Evolutionary conservation across 768 basidiomycete genomes (phyloP).

Genomic region (Termitomyces eurrhizus): DNA sequence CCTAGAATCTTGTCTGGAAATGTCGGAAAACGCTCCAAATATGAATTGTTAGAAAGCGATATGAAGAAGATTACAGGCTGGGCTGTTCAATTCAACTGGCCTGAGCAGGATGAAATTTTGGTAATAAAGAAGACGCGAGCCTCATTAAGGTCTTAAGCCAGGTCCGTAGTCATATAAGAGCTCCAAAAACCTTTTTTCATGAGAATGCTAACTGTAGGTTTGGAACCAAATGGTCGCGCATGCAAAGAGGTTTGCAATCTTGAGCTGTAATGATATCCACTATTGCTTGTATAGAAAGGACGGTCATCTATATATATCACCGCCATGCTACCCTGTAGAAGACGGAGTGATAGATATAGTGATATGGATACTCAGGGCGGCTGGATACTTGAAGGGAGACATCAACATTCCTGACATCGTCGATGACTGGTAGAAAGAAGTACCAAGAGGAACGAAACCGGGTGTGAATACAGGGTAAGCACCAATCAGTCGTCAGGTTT

Average conservation of each 20-base stretch:
- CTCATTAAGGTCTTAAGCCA: not conserved
- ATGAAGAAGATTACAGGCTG: not conserved
- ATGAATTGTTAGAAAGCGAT: not conserved
- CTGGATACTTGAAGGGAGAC: not conserved
- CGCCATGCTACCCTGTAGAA: not conserved
- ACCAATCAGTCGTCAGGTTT: no score
- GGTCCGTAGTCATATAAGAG: not conserved
- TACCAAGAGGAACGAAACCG: not conserved
- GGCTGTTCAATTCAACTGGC: not conserved
- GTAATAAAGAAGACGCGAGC: fast-evolving
- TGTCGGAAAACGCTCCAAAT: not conserved
- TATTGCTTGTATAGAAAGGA: not conserved
- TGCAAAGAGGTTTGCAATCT: not conserved
- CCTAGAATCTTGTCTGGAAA: not conserved
- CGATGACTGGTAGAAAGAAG: not conserved
- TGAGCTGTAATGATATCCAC: not conserved
- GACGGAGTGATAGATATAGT: not conserved
- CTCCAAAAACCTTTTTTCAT: not conserved
- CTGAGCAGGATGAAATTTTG: not conserved
- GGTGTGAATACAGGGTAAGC: not conserved
- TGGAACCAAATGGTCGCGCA: not conserved
- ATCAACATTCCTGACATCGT: not conserved
- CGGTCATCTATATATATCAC: not conserved
- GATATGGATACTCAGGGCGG: not conserved
- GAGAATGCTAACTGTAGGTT: not conserved